Conservation (phyloP, 257 asterid species). For the Solanum medicagineum region DNA sequence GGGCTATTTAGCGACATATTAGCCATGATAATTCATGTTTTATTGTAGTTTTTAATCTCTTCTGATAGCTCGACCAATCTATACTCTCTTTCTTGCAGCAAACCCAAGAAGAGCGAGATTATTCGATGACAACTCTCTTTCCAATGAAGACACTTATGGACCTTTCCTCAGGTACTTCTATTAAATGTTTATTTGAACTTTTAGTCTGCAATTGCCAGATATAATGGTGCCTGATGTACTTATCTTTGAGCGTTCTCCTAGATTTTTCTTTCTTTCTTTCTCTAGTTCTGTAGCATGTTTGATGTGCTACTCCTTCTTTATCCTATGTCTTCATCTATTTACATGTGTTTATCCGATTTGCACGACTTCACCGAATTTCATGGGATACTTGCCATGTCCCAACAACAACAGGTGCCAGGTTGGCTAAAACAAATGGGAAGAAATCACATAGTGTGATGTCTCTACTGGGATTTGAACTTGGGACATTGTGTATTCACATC, state of each 20-base stretch:
- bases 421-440: background rate
- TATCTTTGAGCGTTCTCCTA: background rate
- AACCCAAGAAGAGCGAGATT: slow-evolving; percentile 68
- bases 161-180: slow-evolving; percentile 63
- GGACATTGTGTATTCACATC: background rate
- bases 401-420: background rate
- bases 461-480: background rate
- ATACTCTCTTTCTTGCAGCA: slow-evolving; percentile 31
- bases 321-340: background rate
- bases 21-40: background rate
- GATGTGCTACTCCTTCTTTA: background rate
- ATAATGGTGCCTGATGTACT: background rate
- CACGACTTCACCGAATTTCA: background rate
- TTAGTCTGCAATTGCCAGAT: background rate
- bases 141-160: slow-evolving; percentile 60
- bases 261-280: background rate
- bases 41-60: background rate
- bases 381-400: background rate
- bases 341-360: background rate
- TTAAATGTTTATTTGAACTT: background rate
- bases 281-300: background rate
- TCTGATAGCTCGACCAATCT: background rate
- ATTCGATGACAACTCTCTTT: slow-evolving; percentile 60
- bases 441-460: background rate
- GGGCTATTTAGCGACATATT: background rate